Evolutionary conservation across 148 eudicot genomes (phyloP), one percentile per base, ranked within the genome.

Genomic region (Persicaria maculosa): DNA sequence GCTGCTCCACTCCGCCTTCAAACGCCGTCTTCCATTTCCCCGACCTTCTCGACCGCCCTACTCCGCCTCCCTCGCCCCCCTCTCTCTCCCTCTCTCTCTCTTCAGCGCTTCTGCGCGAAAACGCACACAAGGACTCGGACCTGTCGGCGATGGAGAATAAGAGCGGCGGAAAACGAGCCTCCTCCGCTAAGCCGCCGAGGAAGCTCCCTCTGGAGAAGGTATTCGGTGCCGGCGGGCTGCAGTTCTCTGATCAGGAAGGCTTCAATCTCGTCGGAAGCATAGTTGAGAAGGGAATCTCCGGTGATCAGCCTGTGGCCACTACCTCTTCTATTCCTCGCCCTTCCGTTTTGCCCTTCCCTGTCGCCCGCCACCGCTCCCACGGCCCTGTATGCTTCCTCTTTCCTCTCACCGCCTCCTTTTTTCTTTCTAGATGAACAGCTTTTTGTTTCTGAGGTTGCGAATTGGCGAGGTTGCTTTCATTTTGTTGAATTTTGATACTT

Each of bases 331-430:
- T 83, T 16, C 98, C 93, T 78, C 82, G 81, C 19, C 84, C 88
- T 71, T 81, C 98, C 25, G 84, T 84, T 47, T 84, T 93, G 47
- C 97, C 98, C 76, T 93, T 91, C 53, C 98, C 98, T 6, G 93
- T 89, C 36, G 93, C 98, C 62, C 97, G 93, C 55, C 98, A 91
- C 71, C 98, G 98, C 71, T 88, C 98, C 31, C 97, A 91, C 61
- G 91, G 90, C 64, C 97, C 97, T 16, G 98, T 93, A 87, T 67
- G 81, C 6, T 9, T 48, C 22, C 48, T 36, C 2, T 48, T 46
- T n/a, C 14, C 46, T 67, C 6, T 62, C 36, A 16, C 52, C 19
- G 5, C 10, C 20, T 54, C 25, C 12, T 45, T 25, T 31, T 9
- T 22, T 68, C 6, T 12, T 14, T 15, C 46, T 40, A 7, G 17